phyloP scores from a whole-genome alignment of 163 green algal genomes.

The Chloromonas sp. region DNA sequence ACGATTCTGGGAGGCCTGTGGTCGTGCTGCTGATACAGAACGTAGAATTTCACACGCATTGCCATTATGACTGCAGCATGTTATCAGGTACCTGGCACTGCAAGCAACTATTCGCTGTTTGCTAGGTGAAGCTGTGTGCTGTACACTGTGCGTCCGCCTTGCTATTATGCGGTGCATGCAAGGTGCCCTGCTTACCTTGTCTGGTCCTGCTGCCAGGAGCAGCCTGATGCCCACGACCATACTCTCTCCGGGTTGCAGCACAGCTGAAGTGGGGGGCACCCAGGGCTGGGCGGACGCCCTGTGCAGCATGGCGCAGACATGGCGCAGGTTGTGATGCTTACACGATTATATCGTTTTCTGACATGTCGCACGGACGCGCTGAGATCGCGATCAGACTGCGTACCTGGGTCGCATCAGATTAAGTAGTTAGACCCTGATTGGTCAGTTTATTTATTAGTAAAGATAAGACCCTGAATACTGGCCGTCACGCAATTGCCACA shows the following conservation, averaged over 20 bases:
- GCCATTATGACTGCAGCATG: background rate
- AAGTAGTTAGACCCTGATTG: too few species aligned
- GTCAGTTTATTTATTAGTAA: too few species aligned
- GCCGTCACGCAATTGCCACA: too few species aligned
- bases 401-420: too few species aligned
- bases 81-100: background rate
- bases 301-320: background rate
- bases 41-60: background rate
- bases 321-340: background rate
- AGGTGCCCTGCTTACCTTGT: background rate
- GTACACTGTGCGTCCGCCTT: background rate
- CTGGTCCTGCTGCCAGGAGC: background rate
- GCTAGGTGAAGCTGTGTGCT: too few species aligned
- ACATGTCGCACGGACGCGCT: too few species aligned
- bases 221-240: constrained; percentile 1
- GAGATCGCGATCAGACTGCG: too few species aligned
- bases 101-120: too few species aligned
- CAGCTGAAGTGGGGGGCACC: constrained; percentile 6
- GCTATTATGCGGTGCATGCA: background rate
- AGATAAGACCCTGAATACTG: too few species aligned
- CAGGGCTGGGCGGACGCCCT: constrained; percentile 3
- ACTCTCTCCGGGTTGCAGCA: background rate
- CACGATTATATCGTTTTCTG: too few species aligned
- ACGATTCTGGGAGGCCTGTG: too few species aligned
- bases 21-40: too few species aligned